Evolutionary conservation across 2,329 filamentous ascomycete species (phyloP), one percentile per base, ranked within the genome.

Genomic region (Alternaria postmessia): DNA sequence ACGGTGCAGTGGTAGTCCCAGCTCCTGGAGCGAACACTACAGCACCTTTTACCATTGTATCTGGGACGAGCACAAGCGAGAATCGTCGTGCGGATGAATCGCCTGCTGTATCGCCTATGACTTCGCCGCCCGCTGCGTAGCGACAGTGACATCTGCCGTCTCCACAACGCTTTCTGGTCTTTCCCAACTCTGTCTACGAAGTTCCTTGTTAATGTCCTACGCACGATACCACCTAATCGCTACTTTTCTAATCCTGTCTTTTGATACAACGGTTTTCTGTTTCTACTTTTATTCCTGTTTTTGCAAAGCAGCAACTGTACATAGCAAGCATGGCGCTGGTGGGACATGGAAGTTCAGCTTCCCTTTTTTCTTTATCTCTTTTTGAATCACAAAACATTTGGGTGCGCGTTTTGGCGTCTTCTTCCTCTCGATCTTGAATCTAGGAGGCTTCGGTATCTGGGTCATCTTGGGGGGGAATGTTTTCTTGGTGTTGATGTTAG

Each of bases 51-150:
- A 64, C 66, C 3, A 54, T 61, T 3, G 57, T 52, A 8, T 26
- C 43, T 1, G 36, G 52, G 3, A 57, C 57, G 9, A 51, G 49
- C 5, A 59, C 56, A 7, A 54, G 47, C 22, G 56, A 63, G 7
- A 43, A 44, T 4, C 48, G 57, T 3, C 34, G 26, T 32, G 9
- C 28, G 3, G 38, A 56, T 6, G 65, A 66, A 11, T 61, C 64
- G 5, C 65, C 64, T 4, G 51, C 59, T 12, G 53, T 67, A 51
- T 65, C 62, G 7, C 64, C 64, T 3, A 51, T 57, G 30, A 30
- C 9, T 30, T 55, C 63, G 4, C 69, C 65, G 22, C 54, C 67
- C 16, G 43, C 61, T 12, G 24, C 60, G 8, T 56, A 62, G 32
- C 14, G 46, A 14, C 16, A 38, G 46, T 36, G 20, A 16, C 4